Base-by-base conservation (phyloP, 2,329 filamentous ascomycete species). In the Dichotomopilus funicola region DNA sequence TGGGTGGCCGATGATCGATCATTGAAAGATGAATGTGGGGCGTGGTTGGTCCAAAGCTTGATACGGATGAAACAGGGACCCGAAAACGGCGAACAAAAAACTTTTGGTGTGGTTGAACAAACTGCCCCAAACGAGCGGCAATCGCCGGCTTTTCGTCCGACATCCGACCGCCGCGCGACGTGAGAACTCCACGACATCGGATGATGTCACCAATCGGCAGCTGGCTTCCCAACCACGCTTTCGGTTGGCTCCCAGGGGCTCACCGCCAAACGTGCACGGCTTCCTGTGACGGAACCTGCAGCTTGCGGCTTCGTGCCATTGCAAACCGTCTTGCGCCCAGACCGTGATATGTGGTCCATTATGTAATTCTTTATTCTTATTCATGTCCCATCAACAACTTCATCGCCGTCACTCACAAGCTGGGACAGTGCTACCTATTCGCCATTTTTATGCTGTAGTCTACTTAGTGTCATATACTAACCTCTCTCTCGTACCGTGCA, bases 131-230 rank as follows among this genome's bases (percentile, higher is more conserved):
- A 44, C 11, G 19, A 9, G 42, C 55, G 55, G 51, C 47, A 54
- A 52, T 27, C 44, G 36, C n/a, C 45, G 49, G 56, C 51, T 49
- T 45, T 53, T 33, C 5, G 19, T 38, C n/a, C 19, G 19, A 27
- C 19, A 27, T 27, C 19, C 19, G 19, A 27, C 19, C 19, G 19
- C 19, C 19, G 19, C 19, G 19, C 19, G 19, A 27, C 19, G 19
- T 27, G 19, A 27, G 19, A 27, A 27, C 46, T 34, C 45, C 42
- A 49, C 41, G 38, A 4, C 41, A n/a, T 35, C 33, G 33, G n/a
- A 52, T 57, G 55, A 54, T 57, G 55, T 54, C 55, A 57, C 55
- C 51, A 57, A 57, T 57, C 27, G 46, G 48, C 45, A 19, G 9
- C 34, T 4, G 13, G 45, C 38, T 49, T 34, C 36, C 36, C 51